A percentile compares a stretch with the other conserved stretches of the same genome.
Conservation (phyloP, 352 stramenopile species). For the Discostella stelligera region DNA sequence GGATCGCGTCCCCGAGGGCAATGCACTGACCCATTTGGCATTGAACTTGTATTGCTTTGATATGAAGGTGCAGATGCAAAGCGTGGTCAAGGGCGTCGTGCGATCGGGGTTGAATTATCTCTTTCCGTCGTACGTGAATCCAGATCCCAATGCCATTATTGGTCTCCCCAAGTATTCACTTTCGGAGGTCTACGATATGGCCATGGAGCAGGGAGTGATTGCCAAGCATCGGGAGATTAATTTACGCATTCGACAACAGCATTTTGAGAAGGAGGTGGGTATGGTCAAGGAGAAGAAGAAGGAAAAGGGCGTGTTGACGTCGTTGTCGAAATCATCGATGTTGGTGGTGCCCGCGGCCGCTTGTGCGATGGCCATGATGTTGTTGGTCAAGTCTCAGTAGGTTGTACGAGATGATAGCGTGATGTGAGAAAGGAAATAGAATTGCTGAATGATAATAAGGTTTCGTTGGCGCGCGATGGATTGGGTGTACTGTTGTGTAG, state of each 20-base stretch:
- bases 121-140: conserved; percentile 34
- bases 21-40: conserved; percentile 50
- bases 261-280: conserved; percentile 46
- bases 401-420: too few species aligned
- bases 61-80: conserved; percentile 24
- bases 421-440: too few species aligned
- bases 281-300: conserved; percentile 52
- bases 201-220: conserved; percentile 39
- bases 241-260: conserved; percentile 36
- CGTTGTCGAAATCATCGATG: too few species aligned
- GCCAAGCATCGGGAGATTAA: conserved; percentile 45
- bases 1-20: conserved; percentile 57
- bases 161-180: conserved; percentile 21
- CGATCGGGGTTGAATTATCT: conserved; percentile 38
- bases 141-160: conserved; percentile 38
- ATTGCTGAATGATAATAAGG: too few species aligned
- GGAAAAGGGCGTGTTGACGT: too few species aligned
- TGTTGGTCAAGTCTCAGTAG: background rate
- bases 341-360: background rate
- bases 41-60: conserved; percentile 55
- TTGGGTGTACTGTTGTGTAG: too few species aligned
- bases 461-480: too few species aligned
- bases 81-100: conserved; percentile 24
- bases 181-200: conserved; percentile 45
- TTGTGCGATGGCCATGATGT: conserved; percentile 3